Conservation (phyloP, 805 yeast species). For the Teunomyces aglyptinius region DNA sequence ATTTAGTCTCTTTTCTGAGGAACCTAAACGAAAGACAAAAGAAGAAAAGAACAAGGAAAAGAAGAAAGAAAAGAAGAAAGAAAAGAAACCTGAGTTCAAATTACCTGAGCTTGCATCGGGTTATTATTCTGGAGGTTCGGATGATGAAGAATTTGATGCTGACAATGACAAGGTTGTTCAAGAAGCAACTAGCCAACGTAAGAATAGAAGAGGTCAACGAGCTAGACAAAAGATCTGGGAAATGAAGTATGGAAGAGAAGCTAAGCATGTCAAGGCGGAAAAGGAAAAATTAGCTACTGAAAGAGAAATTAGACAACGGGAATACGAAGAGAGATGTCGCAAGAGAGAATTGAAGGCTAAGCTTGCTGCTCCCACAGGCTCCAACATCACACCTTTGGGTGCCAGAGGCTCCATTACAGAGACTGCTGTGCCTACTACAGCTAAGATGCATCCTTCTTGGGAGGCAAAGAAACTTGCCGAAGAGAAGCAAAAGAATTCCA, state of each 20-base stretch:
- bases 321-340: constrained; percentile 69
- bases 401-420: constrained; percentile 19
- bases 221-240: constrained; percentile 98
- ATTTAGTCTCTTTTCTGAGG: constrained; percentile 41
- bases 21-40: constrained; percentile 13
- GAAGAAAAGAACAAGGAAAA: constrained; percentile 15
- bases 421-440: constrained; percentile 8
- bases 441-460: constrained; percentile 92
- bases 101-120: constrained; percentile 78
- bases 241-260: constrained; percentile 74
- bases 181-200: constrained; percentile 55
- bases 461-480: constrained; percentile 78
- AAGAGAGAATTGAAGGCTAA: constrained; percentile 59
- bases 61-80: constrained; percentile 20
- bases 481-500: constrained; percentile 59
- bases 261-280: constrained; percentile 78
- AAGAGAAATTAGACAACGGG: constrained; percentile 57
- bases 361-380: constrained; percentile 38
- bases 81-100: constrained; percentile 27
- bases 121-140: constrained; percentile 82
- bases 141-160: constrained; percentile 49
- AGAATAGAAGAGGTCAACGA: constrained; percentile 94
- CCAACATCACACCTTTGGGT: constrained; percentile 40
- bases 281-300: constrained; percentile 52
- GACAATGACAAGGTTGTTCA: constrained; percentile 50